These are phyloP conservation scores for Sclerotinia spermophila DNA, from an alignment of 2,329 filamentous ascomycete genomes.

Conservation along the genomic window DNA sequence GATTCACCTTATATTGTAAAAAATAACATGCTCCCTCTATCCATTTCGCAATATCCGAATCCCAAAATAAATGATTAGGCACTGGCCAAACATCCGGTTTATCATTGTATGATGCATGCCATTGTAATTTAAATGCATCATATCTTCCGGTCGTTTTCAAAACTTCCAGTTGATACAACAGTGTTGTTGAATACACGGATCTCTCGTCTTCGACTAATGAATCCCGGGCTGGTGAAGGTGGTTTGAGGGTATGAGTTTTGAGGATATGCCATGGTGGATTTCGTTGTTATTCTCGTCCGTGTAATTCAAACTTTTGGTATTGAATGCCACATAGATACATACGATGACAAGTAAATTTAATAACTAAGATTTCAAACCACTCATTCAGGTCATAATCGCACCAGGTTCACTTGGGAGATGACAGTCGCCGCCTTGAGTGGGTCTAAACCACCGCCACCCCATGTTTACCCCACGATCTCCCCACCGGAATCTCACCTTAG, in stretches of 20 bases:
- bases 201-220: slow-evolving; percentile 40
- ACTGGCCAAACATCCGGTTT: slow-evolving; percentile 51
- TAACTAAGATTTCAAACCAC: neutral
- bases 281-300: neutral
- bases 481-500: neutral
- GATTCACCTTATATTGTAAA: slow-evolving; percentile 42
- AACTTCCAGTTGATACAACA: slow-evolving; percentile 50
- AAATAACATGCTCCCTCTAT: slow-evolving; percentile 61
- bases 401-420: neutral
- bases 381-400: neutral
- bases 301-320: neutral
- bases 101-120: slow-evolving; percentile 53
- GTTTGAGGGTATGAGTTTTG: slow-evolving; percentile 42
- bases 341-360: neutral
- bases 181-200: slow-evolving; percentile 43
- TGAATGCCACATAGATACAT: too few relatives aligned
- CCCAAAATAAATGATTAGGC: slow-evolving; percentile 58
- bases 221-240: slow-evolving; percentile 36
- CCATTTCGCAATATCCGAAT: slow-evolving; percentile 57
- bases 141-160: slow-evolving; percentile 54
- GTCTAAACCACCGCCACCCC: neutral
- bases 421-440: neutral
- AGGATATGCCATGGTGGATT: slow-evolving; percentile 40
- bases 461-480: neutral
- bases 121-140: slow-evolving; percentile 55